Conservation (phyloP, 208 protist species). For the Porcisia hertigi region DNA sequence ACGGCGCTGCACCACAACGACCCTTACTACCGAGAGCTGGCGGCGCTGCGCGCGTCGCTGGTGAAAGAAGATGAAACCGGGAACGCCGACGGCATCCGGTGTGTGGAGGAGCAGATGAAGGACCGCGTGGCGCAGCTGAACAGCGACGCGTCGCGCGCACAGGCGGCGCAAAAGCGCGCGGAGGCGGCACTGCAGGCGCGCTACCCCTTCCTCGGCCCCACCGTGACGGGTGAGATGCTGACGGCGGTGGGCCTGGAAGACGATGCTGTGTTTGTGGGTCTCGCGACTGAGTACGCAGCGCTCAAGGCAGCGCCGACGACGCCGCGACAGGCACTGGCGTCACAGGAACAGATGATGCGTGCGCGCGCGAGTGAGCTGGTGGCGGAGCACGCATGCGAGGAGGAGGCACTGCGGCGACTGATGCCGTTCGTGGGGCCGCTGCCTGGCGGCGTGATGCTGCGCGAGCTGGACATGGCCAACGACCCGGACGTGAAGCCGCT, state of each 20-base stretch:
- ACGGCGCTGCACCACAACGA: conserved; percentile 27
- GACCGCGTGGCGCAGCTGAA: conserved; percentile 37
- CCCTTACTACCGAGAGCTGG: conserved; percentile 57
- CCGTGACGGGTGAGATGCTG: not conserved
- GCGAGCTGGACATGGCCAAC: conserved; percentile 33
- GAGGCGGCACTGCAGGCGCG: not conserved
- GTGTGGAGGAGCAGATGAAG: conserved; percentile 51
- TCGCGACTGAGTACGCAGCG: not conserved
- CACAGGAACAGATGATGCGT: conserved; percentile 28
- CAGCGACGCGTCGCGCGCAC: conserved; percentile 23
- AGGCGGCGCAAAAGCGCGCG: not conserved
- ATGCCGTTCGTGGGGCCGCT: conserved; percentile 35
- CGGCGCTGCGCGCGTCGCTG: conserved; percentile 33
- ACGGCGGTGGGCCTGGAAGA: not conserved
- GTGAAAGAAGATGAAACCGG: conserved; percentile 31
- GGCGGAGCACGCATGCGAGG: conserved; percentile 17
- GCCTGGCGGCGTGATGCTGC: conserved; percentile 32
- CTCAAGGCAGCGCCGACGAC: not conserved
- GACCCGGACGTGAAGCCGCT: conserved; percentile 34
- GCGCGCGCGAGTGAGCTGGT: conserved; percentile 26
- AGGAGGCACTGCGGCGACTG: conserved; percentile 24
- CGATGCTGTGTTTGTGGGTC: not conserved
- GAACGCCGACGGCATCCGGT: conserved; percentile 38
- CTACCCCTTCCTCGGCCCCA: not conserved
- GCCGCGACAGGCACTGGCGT: conserved; percentile 5